These are phyloP conservation scores for Nidularia pulvinata DNA, from an alignment of 768 basidiomycete genomes.

Conservation along the genomic window DNA sequence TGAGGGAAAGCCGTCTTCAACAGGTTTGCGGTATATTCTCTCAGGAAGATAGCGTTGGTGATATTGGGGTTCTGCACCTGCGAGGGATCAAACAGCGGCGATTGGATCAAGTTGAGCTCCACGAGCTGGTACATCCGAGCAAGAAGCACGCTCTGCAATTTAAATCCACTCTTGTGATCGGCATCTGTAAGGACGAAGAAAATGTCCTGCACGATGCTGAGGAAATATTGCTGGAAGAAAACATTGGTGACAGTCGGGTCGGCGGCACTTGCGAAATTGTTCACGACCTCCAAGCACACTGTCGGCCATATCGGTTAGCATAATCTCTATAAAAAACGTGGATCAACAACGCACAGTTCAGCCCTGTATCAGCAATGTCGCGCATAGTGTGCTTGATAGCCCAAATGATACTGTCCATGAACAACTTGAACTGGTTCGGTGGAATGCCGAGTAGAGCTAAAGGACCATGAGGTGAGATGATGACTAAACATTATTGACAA, in stretches of 20 bases:
- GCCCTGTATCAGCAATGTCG: conserved; percentile 92
- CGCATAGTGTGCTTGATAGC: conserved; percentile 99
- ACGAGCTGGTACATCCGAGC: conserved; percentile 94
- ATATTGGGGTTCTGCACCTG: conserved; percentile 68
- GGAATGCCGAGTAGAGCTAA: conserved; percentile 83
- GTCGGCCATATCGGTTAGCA: conserved; percentile 4
- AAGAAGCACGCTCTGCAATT: conserved; percentile 90
- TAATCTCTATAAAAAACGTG: neutral
- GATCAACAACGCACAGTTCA: conserved; percentile 72
- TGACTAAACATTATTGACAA: too few relatives aligned
- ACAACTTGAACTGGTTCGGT: conserved; percentile 93
- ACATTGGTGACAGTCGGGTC: conserved; percentile 80
- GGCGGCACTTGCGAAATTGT: conserved; percentile 84
- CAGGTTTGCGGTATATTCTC: conserved; percentile 85
- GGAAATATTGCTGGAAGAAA: conserved; percentile 97
- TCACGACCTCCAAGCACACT: conserved; percentile 94
- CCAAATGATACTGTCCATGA: conserved; percentile 99
- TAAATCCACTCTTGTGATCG: conserved; percentile 99
- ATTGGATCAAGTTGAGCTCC: conserved; percentile 75
- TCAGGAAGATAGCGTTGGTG: conserved; percentile 79
- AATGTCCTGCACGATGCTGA: conserved; percentile 91
- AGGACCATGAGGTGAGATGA: conserved; percentile 3
- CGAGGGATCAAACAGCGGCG: conserved; percentile 83
- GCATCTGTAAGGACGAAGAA: conserved; percentile 98
- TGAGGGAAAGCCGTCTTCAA: conserved; percentile 92